Conservation (phyloP, 768 basidiomycete species). For the Termitomyces sp. region DNA sequence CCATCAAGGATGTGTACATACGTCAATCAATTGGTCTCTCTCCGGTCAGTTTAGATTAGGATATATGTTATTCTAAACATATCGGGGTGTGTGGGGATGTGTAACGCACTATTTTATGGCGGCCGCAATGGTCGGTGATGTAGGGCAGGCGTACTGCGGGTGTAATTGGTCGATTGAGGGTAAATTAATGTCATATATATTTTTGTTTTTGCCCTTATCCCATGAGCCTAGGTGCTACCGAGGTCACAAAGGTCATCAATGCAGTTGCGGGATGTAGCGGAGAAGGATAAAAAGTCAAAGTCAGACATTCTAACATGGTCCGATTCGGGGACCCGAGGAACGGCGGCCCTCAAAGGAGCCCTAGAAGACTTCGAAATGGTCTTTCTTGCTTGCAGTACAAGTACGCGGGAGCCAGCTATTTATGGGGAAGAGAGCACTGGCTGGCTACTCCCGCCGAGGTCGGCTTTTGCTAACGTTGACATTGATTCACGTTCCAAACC, state of each 20-base stretch:
- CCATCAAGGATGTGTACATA: neutral
- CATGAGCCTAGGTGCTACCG: neutral
- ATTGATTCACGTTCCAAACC: neutral
- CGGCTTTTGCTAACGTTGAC: neutral
- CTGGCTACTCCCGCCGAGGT: neutral
- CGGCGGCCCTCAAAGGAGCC: constrained; percentile 1
- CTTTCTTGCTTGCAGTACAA: neutral
- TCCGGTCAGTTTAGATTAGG: neutral
- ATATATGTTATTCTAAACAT: constrained; percentile 1
- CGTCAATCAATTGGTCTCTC: neutral
- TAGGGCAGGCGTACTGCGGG: no score
- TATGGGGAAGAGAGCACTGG: neutral
- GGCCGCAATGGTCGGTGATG: neutral
- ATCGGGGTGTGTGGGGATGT: neutral
- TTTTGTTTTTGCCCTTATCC: neutral
- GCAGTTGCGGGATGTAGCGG: neutral
- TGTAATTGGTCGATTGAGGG: neutral
- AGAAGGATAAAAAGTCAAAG: neutral
- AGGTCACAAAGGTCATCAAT: neutral
- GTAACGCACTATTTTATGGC: neutral
- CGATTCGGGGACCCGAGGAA: neutral
- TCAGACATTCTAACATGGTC: neutral
- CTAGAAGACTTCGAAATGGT: neutral
- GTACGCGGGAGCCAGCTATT: neutral
- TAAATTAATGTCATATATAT: neutral